A percentile compares a stretch with the other conserved stretches of the same genome.
These are phyloP conservation scores for Fusarium piperis DNA, from an alignment of 2,329 filamentous ascomycete species.

Conservation along the genomic window DNA sequence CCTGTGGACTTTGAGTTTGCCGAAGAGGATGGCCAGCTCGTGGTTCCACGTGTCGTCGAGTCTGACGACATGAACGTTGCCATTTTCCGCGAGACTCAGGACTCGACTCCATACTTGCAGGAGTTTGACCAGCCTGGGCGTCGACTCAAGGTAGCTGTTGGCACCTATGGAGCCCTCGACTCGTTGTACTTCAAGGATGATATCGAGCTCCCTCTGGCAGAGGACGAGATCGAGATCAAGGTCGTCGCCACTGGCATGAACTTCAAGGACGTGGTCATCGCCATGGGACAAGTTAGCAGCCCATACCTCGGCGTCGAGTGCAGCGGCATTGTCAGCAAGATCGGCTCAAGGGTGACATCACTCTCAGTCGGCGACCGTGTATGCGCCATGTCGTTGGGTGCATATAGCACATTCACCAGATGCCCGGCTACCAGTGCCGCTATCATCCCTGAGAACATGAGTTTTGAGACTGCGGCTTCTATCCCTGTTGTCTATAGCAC, in stretches of 20 bases:
- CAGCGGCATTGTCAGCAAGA: conserved; percentile 51
- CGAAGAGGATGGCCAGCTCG: conserved; percentile 40
- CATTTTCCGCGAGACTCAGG: conserved; percentile 41
- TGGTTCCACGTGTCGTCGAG: conserved; percentile 44
- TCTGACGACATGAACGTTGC: conserved; percentile 39
- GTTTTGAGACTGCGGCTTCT: conserved; percentile 11
- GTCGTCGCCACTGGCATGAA: conserved; percentile 57
- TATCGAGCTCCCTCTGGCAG: conserved; percentile 40
- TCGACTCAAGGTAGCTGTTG: conserved; percentile 51
- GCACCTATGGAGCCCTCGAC: conserved; percentile 51
- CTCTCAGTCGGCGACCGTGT: conserved; percentile 23
- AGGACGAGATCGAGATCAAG: conserved; percentile 54
- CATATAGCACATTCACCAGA: conserved; percentile 23
- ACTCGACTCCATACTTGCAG: conserved; percentile 41
- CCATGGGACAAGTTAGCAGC: conserved; percentile 51
- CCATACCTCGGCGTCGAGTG: conserved; percentile 52
- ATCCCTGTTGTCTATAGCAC: conserved; percentile 31
- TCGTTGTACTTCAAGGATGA: conserved; percentile 53
- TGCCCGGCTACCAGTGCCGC: conserved; percentile 55
- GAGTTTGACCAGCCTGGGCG: conserved; percentile 52
- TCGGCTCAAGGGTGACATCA: conserved; percentile 44
- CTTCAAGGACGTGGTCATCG: conserved; percentile 57
- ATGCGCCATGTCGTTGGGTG: conserved; percentile 21
- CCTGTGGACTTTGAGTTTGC: conserved; percentile 38
- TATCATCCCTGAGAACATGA: conserved; percentile 18